phyloP scores from a whole-genome alignment of 495 filamentous ascomycete genomes.

The Podospora sp. region DNA sequence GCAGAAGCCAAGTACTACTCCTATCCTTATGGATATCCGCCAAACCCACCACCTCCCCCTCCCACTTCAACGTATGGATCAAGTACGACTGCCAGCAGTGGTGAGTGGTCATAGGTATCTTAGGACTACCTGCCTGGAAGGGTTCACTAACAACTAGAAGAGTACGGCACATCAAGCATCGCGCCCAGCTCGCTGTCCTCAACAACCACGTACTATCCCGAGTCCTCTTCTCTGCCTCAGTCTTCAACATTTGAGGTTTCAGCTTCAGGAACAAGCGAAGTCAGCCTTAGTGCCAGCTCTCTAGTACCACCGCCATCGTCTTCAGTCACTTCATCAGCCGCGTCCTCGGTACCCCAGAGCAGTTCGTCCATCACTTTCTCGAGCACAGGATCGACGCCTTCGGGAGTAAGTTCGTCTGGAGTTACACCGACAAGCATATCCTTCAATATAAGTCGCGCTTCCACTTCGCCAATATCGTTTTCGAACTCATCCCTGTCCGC shows the following conservation, averaged over 20 bases:
- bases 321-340: conserved; percentile 6
- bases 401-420: not conserved
- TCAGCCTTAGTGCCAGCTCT: conserved; percentile 11
- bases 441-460: not conserved
- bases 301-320: conserved; percentile 1
- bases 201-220: not conserved
- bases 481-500: not conserved
- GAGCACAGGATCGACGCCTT: not conserved
- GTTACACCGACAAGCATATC: not conserved
- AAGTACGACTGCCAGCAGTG: not conserved
- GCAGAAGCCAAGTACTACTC: conserved; percentile 39
- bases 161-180: not conserved
- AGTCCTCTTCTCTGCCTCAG: not conserved
- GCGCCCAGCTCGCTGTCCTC: not conserved
- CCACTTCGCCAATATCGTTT: not conserved
- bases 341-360: conserved; percentile 9
- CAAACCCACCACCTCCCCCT: conserved; percentile 27
- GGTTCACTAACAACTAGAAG: not conserved
- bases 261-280: conserved; percentile 15
- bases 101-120: not conserved
- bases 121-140: not conserved
- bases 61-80: conserved; percentile 10
- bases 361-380: not conserved
- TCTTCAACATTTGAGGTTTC: conserved; percentile 17
- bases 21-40: conserved; percentile 49